These are phyloP conservation scores for Hirschfeldia incana DNA, from an alignment of 345 rosid species.

Conservation along the genomic window DNA sequence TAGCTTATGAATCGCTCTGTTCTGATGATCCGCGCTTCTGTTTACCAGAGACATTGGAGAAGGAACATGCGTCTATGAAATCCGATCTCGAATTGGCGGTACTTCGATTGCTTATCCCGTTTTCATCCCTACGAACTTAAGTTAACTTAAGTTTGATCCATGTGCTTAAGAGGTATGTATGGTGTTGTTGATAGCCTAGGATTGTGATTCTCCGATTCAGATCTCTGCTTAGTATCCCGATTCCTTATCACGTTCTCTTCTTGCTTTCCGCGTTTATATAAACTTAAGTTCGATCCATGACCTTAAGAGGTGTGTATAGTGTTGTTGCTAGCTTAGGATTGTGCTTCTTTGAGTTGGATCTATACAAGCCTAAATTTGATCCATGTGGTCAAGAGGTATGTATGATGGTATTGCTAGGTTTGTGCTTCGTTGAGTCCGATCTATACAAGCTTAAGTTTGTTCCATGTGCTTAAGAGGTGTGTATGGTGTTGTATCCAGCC, in stretches of 20 bases:
- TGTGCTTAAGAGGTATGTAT: neutral
- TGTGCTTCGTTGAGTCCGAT: neutral
- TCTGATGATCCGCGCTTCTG: conserved; percentile 31
- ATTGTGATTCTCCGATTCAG: neutral
- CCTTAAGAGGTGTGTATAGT: too few relatives aligned
- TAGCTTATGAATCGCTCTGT: neutral
- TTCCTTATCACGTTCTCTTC: neutral
- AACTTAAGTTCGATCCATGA: neutral
- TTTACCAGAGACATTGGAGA: conserved; percentile 72
- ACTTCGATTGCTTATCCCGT: conserved; percentile 20
- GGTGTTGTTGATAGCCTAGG: neutral
- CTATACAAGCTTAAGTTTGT: conserved; percentile 12
- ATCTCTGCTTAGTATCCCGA: neutral
- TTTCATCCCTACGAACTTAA: conserved; percentile 10
- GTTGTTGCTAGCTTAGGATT: too few relatives aligned
- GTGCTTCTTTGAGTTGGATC: too few relatives aligned
- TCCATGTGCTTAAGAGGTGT: too few relatives aligned
- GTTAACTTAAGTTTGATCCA: neutral
- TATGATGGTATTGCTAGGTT: conserved; percentile 10
- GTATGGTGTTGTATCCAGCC: too few relatives aligned
- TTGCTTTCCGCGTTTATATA: neutral
- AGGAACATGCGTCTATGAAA: conserved; percentile 87
- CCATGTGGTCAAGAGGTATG: conserved; percentile 28
- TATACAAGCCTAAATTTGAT: conserved; percentile 12
- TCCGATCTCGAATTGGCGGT: conserved; percentile 91